A percentile compares a stretch with the other conserved stretches of the same genome.
These are phyloP conservation scores for Dacryopinax spathularia DNA, from an alignment of 768 basidiomycete species.

Conservation along the genomic window DNA sequence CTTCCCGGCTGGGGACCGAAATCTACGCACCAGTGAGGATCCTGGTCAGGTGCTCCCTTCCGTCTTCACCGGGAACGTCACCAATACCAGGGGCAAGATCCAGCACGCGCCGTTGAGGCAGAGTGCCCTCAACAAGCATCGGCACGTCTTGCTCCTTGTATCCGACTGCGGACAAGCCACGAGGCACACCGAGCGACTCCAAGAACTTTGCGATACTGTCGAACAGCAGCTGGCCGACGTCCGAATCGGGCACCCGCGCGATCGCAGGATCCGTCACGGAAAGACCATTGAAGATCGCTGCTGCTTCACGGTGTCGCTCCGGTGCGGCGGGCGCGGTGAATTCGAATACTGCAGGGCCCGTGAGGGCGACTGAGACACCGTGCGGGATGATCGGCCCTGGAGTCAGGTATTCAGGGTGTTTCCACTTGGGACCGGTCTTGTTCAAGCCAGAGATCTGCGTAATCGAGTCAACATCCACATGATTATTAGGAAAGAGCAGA, in stretches of 20 bases:
- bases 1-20: too few relatives aligned
- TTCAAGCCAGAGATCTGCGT: conserved; percentile 82
- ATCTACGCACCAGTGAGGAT: conserved; percentile 36
- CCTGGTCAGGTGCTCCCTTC: conserved; percentile 59
- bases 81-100: conserved; percentile 88
- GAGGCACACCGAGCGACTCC: conserved; percentile 67
- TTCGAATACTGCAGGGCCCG: conserved; percentile 89
- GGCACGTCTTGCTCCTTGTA: conserved; percentile 53
- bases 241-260: conserved; percentile 58
- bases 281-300: conserved; percentile 64
- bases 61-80: conserved; percentile 67
- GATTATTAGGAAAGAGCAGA: conserved; percentile 17
- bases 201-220: conserved; percentile 84
- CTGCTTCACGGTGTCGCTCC: conserved; percentile 74
- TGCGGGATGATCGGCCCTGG: conserved; percentile 86
- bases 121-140: conserved; percentile 73
- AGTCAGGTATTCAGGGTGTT: conserved; percentile 79
- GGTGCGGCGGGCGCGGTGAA: conserved; percentile 92
- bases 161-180: conserved; percentile 72
- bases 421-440: conserved; percentile 84
- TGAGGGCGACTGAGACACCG: conserved; percentile 79
- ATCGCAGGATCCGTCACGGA: conserved; percentile 49
- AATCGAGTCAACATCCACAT: neutral
- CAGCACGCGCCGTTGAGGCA: conserved; percentile 83
- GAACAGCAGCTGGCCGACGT: conserved; percentile 61